phyloP scores from a whole-genome alignment of 352 stramenopile species.

The Globisporangium okanoganense region DNA sequence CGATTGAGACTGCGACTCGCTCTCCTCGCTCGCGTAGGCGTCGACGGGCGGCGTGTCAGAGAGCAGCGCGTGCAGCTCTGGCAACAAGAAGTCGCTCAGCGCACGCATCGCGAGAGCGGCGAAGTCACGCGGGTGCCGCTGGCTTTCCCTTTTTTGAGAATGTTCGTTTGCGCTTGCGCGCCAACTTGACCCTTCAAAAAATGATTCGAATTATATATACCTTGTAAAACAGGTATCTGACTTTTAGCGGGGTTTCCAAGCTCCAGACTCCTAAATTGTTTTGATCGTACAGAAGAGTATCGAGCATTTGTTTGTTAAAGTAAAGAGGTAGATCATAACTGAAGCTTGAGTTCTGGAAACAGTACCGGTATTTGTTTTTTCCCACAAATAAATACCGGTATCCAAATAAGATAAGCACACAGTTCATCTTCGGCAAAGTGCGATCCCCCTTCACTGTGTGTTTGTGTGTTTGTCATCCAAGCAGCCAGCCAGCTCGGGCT shows the following conservation, averaged over 20 bases:
- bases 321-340: too few relatives aligned
- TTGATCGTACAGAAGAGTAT: neutral
- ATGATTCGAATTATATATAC: neutral
- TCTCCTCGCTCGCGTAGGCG: constrained; percentile 47
- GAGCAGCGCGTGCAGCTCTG: constrained; percentile 52
- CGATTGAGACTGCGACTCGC: constrained; percentile 40
- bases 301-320: neutral
- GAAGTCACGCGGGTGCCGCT: too few relatives aligned
- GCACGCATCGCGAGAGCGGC: constrained; percentile 16
- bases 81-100: constrained; percentile 49
- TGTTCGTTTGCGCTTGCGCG: neutral
- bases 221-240: neutral
- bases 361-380: neutral
- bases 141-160: neutral
- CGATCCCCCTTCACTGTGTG: too few relatives aligned
- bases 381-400: neutral
- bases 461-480: neutral
- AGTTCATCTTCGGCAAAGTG: too few relatives aligned
- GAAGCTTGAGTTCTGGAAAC: too few relatives aligned
- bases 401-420: neutral
- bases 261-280: too few relatives aligned
- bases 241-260: neutral
- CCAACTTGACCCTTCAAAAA: neutral
- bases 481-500: neutral
- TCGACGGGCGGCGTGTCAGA: constrained; percentile 26